Percentiles rank a stretch among this genome's conserved stretches.
Evolutionary conservation across 148 eudicot species (phyloP).

Genomic region (Hydrangea macrophylla): DNA sequence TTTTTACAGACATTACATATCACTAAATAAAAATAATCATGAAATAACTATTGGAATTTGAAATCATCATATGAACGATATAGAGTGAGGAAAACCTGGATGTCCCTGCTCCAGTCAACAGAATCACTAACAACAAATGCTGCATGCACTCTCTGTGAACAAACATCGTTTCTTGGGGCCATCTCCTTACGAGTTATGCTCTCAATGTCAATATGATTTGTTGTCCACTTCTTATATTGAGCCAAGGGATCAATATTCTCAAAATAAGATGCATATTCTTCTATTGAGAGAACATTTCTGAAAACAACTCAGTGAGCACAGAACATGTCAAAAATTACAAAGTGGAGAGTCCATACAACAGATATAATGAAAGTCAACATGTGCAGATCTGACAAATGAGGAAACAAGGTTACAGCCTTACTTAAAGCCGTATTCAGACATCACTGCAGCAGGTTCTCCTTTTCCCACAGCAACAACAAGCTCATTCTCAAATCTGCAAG

Average conservation of each 20-base stretch:
- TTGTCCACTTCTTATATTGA: constrained; percentile 61
- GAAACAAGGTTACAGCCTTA: constrained; percentile 25
- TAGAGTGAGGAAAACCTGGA: constrained; percentile 57
- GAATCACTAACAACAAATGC: constrained; percentile 82
- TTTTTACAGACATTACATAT: neutral
- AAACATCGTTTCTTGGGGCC: constrained; percentile 31
- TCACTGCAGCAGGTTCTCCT: constrained; percentile 85
- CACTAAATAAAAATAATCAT: neutral
- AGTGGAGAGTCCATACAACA: neutral
- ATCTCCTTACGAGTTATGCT: constrained; percentile 15
- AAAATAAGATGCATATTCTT: constrained; percentile 79
- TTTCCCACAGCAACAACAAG: constrained; percentile 85
- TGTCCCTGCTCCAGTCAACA: constrained; percentile 92
- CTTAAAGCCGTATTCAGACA: constrained; percentile 91
- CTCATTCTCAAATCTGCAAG: constrained; percentile 61
- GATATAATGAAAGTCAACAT: neutral
- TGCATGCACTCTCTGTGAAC: constrained; percentile 62
- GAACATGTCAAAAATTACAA: neutral
- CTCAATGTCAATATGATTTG: constrained; percentile 20
- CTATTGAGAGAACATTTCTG: constrained; percentile 80
- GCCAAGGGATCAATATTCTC: constrained; percentile 86
- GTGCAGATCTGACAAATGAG: neutral
- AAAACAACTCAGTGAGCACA: constrained; percentile 12
- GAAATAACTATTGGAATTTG: neutral
- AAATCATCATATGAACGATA: constrained; percentile 15